Conservation (phyloP, 2,329 filamentous ascomycete genomes). For the Fusarium sp. region DNA sequence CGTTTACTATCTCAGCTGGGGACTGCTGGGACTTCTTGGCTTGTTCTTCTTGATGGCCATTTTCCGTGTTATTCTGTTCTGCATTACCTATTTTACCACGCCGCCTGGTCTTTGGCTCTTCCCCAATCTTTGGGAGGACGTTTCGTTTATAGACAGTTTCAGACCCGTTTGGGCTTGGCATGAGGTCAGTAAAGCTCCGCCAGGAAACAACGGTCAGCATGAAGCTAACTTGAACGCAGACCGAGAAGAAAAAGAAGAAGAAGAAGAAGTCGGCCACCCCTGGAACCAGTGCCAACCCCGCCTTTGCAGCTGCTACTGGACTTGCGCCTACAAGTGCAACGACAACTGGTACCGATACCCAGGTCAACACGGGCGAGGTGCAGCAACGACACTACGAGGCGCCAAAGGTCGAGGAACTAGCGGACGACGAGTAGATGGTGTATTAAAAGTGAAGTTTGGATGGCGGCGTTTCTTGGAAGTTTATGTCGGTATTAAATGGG, state of each 20-base stretch:
- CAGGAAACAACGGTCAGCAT: neutral
- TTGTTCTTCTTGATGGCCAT: conserved; percentile 98
- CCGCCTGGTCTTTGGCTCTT: conserved; percentile 97
- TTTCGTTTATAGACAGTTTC: conserved; percentile 98
- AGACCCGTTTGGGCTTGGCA: conserved; percentile 98
- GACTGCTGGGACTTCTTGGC: conserved; percentile 86
- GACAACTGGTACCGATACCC: conserved; percentile 67
- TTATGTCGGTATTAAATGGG: conserved; percentile 40
- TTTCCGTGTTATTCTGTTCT: conserved; percentile 94
- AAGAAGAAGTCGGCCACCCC: conserved; percentile 64
- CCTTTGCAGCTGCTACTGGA: conserved; percentile 65
- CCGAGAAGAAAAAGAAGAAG: conserved; percentile 62
- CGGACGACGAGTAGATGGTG: conserved; percentile 58
- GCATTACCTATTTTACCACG: conserved; percentile 85
- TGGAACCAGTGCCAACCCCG: conserved; percentile 51
- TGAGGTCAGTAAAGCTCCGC: conserved; percentile 70
- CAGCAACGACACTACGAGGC: conserved; percentile 60
- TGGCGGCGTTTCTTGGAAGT: conserved; percentile 43
- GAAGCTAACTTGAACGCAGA: conserved; percentile 44
- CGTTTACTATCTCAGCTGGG: conserved; percentile 98
- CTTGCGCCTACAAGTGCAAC: conserved; percentile 63
- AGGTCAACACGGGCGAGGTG: conserved; percentile 57
- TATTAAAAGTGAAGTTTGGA: conserved; percentile 26
- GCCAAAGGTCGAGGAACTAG: conserved; percentile 65
- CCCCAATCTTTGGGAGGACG: conserved; percentile 97